phyloP scores from a whole-genome alignment of 2,329 filamentous ascomycete species.

The Ceratocystis eucalypticola region DNA sequence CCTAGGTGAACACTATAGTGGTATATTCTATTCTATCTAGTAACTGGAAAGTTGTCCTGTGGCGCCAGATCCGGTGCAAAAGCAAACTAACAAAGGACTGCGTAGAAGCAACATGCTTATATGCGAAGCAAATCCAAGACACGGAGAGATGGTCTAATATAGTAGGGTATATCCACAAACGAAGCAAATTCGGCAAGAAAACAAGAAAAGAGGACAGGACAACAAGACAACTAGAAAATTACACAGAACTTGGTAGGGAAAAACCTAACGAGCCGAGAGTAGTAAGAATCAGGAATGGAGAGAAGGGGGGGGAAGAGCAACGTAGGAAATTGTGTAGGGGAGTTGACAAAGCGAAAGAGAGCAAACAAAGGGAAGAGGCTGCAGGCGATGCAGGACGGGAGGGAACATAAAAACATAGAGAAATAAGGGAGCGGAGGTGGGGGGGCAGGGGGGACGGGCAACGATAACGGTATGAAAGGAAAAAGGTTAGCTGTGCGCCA shows the following conservation, averaged over 20 bases:
- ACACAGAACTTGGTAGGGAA: not conserved
- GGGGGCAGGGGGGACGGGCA: not conserved
- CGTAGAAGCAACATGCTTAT: not conserved
- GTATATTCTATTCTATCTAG: slow-evolving; percentile 15
- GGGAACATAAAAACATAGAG: not conserved
- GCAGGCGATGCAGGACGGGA: not conserved
- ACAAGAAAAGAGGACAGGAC: not conserved
- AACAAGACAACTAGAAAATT: not conserved
- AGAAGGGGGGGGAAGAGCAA: not conserved
- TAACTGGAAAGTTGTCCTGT: not conserved
- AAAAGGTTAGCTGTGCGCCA: not conserved
- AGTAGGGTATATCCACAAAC: slow-evolving; percentile 5
- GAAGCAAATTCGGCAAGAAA: not conserved
- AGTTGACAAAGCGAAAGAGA: not conserved
- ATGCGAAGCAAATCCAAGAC: not conserved
- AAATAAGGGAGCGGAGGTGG: not conserved
- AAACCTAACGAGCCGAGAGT: not conserved
- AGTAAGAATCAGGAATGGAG: slow-evolving; percentile 12
- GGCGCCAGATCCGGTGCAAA: not conserved
- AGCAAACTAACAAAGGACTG: not conserved
- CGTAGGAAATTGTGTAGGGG: not conserved
- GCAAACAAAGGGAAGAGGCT: slow-evolving; percentile 8
- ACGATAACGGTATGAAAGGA: not conserved
- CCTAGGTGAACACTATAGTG: not conserved
- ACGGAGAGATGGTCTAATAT: not conserved